phyloP scores from a whole-genome alignment of 106 monocot species.

The Dendrobium catenatum region DNA sequence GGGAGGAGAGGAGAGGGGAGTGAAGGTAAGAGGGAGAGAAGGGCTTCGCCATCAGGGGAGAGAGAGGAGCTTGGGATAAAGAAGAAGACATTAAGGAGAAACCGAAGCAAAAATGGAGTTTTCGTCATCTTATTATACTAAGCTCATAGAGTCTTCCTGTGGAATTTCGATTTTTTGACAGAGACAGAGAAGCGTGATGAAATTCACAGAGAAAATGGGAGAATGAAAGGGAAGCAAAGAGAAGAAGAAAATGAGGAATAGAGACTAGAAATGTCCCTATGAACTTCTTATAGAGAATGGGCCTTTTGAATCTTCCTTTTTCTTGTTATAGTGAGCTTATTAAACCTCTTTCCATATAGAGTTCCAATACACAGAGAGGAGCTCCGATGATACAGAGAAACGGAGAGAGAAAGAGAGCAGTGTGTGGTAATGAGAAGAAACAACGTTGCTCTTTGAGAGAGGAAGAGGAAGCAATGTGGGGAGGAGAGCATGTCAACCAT shows the following conservation, averaged over 20 bases:
- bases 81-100: background rate
- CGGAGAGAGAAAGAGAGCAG: background rate
- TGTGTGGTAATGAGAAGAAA: background rate
- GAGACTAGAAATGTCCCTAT: background rate
- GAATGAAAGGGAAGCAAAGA: background rate
- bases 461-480: background rate
- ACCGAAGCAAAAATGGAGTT: background rate
- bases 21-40: constrained; percentile 45
- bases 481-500: background rate
- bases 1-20: constrained; percentile 25
- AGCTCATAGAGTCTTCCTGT: background rate
- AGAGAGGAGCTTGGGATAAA: constrained; percentile 15
- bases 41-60: constrained; percentile 51
- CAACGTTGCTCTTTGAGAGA: background rate
- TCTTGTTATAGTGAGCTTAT: too few relatives aligned
- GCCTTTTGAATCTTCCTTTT: too few relatives aligned
- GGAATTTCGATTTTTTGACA: background rate
- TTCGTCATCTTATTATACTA: background rate
- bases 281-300: too few relatives aligned
- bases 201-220: background rate
- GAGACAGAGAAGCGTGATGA: background rate
- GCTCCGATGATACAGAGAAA: too few relatives aligned
- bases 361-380: background rate
- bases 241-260: background rate
- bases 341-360: background rate